Percentiles rank a stretch among this genome's conserved stretches.
Conservation (phyloP, 441 rosid genomes). For the Erodium texanum region DNA sequence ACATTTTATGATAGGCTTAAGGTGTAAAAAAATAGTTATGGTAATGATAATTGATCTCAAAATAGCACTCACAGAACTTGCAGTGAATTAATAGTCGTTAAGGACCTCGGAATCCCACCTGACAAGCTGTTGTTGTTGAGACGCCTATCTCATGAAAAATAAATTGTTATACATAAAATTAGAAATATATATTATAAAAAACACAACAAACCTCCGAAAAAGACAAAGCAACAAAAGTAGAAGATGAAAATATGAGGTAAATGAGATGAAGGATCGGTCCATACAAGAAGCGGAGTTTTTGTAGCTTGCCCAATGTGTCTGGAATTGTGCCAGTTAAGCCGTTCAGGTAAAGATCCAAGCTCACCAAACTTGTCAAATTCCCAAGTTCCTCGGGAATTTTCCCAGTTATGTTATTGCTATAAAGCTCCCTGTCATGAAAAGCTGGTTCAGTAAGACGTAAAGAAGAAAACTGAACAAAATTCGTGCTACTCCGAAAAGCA, state of each 20-base stretch:
- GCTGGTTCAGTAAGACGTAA: not conserved
- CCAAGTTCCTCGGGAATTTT: constrained; percentile 83
- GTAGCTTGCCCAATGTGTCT: constrained; percentile 61
- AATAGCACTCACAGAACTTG: constrained; percentile 79
- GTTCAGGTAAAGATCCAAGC: constrained; percentile 99
- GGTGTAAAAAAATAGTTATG: not conserved
- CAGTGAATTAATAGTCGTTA: constrained; percentile 42
- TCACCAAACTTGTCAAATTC: constrained; percentile 78
- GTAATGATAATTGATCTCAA: constrained; percentile 6
- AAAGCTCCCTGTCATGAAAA: constrained; percentile 59
- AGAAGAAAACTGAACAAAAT: not conserved
- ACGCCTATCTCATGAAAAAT: constrained; percentile 47
- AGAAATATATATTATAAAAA: no score
- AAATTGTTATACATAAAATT: not conserved
- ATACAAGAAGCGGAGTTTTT: constrained; percentile 81
- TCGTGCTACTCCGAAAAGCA: constrained; percentile 6
- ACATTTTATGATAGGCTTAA: not conserved
- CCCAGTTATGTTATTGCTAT: constrained; percentile 85
- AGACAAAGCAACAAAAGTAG: not conserved
- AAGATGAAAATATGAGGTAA: not conserved
- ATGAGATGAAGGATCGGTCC: constrained; percentile 1
- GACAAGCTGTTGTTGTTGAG: constrained; percentile 70
- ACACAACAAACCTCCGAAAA: not conserved
- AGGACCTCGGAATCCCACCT: constrained; percentile 51
- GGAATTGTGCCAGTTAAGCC: constrained; percentile 81